Percentiles rank a stretch among this genome's conserved stretches.
Conservation (phyloP, 1,284 basidiomycete species). For the Pseudomicrostroma phylloplanum region DNA sequence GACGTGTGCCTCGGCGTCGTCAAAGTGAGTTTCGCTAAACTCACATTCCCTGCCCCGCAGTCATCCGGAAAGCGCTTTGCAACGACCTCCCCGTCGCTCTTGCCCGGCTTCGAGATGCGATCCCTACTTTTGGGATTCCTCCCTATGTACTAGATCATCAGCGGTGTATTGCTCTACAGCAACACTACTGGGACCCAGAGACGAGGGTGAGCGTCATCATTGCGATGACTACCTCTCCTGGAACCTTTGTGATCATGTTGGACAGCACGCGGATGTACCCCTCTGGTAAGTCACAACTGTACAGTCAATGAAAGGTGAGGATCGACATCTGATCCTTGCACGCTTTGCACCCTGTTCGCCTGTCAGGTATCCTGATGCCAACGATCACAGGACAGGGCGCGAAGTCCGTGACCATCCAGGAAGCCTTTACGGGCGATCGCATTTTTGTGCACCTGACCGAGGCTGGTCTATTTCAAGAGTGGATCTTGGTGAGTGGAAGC, state of each 20-base stretch:
- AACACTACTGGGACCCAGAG: slow-evolving; percentile 24
- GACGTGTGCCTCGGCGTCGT: no score
- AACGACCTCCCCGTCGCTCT: slow-evolving; percentile 25
- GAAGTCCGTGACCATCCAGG: slow-evolving; percentile 7
- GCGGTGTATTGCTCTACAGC: slow-evolving; percentile 23
- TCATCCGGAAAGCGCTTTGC: slow-evolving; percentile 22
- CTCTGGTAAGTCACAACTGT: slow-evolving; percentile 6
- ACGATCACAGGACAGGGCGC: slow-evolving; percentile 10
- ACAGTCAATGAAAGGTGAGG: background rate
- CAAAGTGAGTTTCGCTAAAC: background rate
- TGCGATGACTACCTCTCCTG: slow-evolving; percentile 24
- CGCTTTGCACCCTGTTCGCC: no score
- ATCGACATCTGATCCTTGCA: background rate
- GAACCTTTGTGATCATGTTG: slow-evolving; percentile 28
- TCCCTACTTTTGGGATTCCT: slow-evolving; percentile 29
- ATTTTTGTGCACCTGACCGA: background rate
- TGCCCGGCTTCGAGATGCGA: slow-evolving; percentile 24
- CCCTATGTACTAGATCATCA: slow-evolving; percentile 31
- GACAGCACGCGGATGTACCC: slow-evolving; percentile 33
- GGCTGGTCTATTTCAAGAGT: background rate
- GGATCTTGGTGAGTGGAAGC: background rate
- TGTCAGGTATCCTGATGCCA: slow-evolving; percentile 4
- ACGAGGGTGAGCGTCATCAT: slow-evolving; percentile 22
- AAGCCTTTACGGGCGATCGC: slow-evolving; percentile 8
- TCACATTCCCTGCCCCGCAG: background rate